Conservation (phyloP, 106 monocot genomes). For the Gastrodia elata region DNA sequence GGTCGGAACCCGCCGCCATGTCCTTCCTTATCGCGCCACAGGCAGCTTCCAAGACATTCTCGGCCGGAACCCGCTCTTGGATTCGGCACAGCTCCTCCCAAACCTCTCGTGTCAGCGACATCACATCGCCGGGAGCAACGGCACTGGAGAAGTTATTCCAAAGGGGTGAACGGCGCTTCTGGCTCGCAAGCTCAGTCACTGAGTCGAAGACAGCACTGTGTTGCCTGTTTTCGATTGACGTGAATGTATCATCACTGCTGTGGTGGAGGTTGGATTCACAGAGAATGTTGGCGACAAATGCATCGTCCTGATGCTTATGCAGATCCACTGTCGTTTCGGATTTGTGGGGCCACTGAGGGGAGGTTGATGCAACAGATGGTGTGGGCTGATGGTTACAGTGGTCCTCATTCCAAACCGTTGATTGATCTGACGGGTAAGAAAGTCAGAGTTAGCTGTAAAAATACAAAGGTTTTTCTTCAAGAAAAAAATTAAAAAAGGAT, state of each 20-base stretch:
- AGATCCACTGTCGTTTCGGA: neutral
- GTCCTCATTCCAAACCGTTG: conserved; percentile 22
- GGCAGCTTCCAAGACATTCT: conserved; percentile 39
- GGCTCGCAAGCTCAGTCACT: conserved; percentile 45
- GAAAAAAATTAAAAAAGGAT: neutral
- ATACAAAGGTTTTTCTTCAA: neutral
- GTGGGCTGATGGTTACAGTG: neutral
- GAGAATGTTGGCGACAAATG: conserved; percentile 51
- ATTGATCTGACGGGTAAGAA: conserved; percentile 19
- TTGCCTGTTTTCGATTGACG: conserved; percentile 28
- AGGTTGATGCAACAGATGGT: neutral
- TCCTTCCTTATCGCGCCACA: conserved; percentile 48
- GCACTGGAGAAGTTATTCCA: conserved; percentile 39
- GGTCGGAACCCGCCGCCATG: conserved; percentile 7
- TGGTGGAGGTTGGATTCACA: conserved; percentile 5
- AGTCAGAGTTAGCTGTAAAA: neutral
- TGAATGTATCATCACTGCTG: conserved; percentile 14
- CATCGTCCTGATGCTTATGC: conserved; percentile 43
- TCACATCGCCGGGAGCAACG: neutral
- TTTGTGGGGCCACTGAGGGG: neutral
- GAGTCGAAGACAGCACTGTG: conserved; percentile 39
- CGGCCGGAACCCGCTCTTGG: conserved; percentile 6
- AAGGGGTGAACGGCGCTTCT: conserved; percentile 22
- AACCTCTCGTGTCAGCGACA: conserved; percentile 20
- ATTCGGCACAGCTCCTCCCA: conserved; percentile 55